Base-by-base conservation (phyloP, 805 yeast species). In the Suhomyces canberraensis region DNA sequence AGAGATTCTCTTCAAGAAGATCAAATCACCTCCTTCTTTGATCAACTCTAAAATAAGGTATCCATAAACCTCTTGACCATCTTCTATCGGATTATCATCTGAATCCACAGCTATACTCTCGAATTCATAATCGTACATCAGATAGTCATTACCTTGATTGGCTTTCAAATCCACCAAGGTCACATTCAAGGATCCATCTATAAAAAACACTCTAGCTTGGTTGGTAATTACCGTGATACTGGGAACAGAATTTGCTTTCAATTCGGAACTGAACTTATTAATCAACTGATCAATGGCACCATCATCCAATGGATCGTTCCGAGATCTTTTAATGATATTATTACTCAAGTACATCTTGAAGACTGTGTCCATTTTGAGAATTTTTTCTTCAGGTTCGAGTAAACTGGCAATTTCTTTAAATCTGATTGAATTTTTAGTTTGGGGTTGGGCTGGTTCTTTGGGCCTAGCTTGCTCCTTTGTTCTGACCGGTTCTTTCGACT, bases 101-200 rank as follows among this genome's bases (percentile, higher is more conserved):
- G 52, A 55, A 20, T 49, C 58, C 3, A 42, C 49, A 3, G 53
- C 45, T 11, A 48, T 36, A 16, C 47, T 42, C 28, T 56, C 81
- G 57, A 84, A 84, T 54, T 84, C 91, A 57, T 81, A 83, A 57
- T 84, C 91, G 54, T 84, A 84, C 81, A 84, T 79, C 51, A 85
- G 84, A 37, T 84, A 77, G 45, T 48, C 69, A n/a, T 50, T 51
- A 1, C 69, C 69, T 31, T 57, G 56, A 32, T 68, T 66, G 16
- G 72, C 68, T 25, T 66, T 64, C 42, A 68, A 54, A 41, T 68
- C 72, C 8, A 68, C 61, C 50, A 66, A 39, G 55, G 54, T 56
- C 0, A 61, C 68, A 44, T 60, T 57, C 21, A 68, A 47, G 0
- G 44, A 29, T 0, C 55, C 51, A 39, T 65, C 71, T 18, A 68